phyloP scores from a whole-genome alignment of 768 basidiomycete genomes.

The Mrakia blollopis region DNA sequence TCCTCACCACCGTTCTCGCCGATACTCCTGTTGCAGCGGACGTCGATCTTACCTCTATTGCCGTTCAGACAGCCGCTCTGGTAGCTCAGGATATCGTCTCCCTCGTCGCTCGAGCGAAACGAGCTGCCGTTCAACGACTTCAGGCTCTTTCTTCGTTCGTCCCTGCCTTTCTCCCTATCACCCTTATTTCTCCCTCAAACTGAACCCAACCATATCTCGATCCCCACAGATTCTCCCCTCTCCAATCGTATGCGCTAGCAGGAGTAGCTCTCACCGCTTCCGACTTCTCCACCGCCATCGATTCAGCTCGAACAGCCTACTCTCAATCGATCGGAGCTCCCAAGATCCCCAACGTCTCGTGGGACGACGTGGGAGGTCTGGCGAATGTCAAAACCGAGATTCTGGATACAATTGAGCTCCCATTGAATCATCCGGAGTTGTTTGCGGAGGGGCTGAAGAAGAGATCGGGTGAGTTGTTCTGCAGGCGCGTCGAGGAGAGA shows the following conservation, averaged over 20 bases:
- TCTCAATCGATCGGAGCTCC: slow-evolving; percentile 95
- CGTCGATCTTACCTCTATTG: slow-evolving; percentile 65
- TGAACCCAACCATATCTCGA: not conserved
- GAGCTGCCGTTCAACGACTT: slow-evolving; percentile 53
- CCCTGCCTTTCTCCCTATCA: not conserved
- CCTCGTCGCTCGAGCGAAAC: slow-evolving; percentile 58
- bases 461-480: slow-evolving; percentile 64
- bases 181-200: not conserved
- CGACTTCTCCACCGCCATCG: slow-evolving; percentile 70
- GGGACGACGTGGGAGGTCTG: slow-evolving; percentile 96
- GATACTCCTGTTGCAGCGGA: slow-evolving; percentile 59
- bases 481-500: not conserved
- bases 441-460: slow-evolving; percentile 91
- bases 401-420: slow-evolving; percentile 89
- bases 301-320: slow-evolving; percentile 67
- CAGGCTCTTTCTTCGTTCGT: not conserved
- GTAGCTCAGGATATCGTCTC: slow-evolving; percentile 73
- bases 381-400: slow-evolving; percentile 84
- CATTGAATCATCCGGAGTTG: slow-evolving; percentile 80
- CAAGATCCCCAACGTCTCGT: slow-evolving; percentile 87
- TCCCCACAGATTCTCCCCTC: not conserved
- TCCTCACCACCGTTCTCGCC: slow-evolving; percentile 53
- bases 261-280: slow-evolving; percentile 49
- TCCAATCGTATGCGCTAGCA: slow-evolving; percentile 35
- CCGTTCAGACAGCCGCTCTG: slow-evolving; percentile 85